Conservation (phyloP, 768 basidiomycete species). For the Coprinellus micaceus region DNA sequence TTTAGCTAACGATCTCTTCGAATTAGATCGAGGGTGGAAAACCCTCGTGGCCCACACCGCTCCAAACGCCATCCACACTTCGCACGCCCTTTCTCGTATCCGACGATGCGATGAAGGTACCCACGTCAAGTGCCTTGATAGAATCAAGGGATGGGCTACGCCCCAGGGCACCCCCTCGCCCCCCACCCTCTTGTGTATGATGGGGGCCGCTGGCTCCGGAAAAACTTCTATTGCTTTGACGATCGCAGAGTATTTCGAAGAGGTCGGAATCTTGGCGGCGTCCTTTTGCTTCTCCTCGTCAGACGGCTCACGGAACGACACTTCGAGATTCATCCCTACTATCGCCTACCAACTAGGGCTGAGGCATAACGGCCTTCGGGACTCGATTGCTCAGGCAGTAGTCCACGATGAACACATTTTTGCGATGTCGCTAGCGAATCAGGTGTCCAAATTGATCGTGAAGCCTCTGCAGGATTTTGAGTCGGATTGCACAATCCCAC, state of each 20-base stretch:
- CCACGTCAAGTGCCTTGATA: too few species aligned
- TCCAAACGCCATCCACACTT: too few species aligned
- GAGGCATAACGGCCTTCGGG: background rate
- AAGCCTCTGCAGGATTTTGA: background rate
- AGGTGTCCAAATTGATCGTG: background rate
- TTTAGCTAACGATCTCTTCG: too few species aligned
- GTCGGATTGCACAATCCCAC: background rate
- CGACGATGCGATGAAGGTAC: too few species aligned
- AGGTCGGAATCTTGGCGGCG: background rate
- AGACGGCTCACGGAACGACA: background rate
- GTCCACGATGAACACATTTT: background rate
- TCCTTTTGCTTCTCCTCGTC: background rate
- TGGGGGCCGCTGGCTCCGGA: conserved; percentile 5
- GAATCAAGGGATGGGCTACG: too few species aligned
- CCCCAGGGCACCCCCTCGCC: too few species aligned
- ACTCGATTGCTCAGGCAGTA: background rate
- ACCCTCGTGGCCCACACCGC: too few species aligned
- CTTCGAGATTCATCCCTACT: background rate
- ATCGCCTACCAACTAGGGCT: conserved; percentile 5
- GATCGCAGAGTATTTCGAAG: background rate
- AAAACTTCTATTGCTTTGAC: conserved; percentile 1
- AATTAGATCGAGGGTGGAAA: too few species aligned
- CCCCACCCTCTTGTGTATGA: conserved; percentile 3
- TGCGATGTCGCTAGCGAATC: background rate
- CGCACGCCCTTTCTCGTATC: too few species aligned